Base-by-base conservation (phyloP, 768 basidiomycete genomes). In the Rhizopogon vesiculosus region DNA sequence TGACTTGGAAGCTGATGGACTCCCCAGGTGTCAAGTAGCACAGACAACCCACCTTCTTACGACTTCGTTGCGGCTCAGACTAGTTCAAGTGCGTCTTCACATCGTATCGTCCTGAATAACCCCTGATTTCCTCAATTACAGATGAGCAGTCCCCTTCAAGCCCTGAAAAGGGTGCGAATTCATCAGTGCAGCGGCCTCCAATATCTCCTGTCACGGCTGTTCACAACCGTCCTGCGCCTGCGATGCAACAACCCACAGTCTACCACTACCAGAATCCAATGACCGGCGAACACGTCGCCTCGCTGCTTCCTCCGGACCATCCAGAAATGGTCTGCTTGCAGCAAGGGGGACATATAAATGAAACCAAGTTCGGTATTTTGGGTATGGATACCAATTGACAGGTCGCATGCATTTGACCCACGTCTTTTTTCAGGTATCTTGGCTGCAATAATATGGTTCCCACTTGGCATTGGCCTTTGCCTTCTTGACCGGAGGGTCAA, bases 311-410 rank as follows among this genome's bases (percentile, higher is more conserved):
- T 0, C 91, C 91, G 1, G 76, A 81, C 56, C 86, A 93, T 64
- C 91, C 90, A 0, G 83, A 90, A 70, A 93, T 92, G 91, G 62
- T 88, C 29, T 93, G 91, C 63, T 69, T 93, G n/a, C 91, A 92
- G 66, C 66, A 79, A 7, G 91, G 91, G 10, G 71, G 69, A n/a
- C 91, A 93, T 66, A 64, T 84, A 12, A 72, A 78, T 4, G 71
- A 83, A 38, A 82, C 85, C 19, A 81, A 76, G 45, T 93, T 78
- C 63, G 89, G 91, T 3, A 55, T 91, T 3, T 76, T 92, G 7
- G 91, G 89, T 84, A 65, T 62, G 83, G 35, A 10, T 1, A 10
- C 25, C 25, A 25, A 16, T 35, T 5, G 19, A 10, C 5, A 7
- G 38, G 22, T 28, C 33, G 4, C 35, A 62, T 45, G 44, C 48